Percentiles rank a stretch among this genome's conserved stretches.
Conservation (phyloP, 352 stramenopile genomes). For the Phytophthora idaei region DNA sequence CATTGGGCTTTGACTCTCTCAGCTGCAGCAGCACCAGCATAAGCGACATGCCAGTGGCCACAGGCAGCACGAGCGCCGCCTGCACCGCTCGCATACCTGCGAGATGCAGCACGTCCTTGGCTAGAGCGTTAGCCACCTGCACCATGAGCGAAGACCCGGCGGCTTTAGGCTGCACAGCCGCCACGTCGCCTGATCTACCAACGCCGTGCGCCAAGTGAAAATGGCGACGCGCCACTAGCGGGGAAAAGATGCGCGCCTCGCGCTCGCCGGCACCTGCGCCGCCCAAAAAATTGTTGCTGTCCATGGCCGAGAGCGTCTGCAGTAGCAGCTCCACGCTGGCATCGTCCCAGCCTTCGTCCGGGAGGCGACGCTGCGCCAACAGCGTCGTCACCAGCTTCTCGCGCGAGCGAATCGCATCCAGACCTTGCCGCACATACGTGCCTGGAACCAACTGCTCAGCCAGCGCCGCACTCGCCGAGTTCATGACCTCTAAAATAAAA, state of each 20-base stretch:
- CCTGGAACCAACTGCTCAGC: conserved; percentile 60
- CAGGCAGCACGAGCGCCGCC: conserved; percentile 92
- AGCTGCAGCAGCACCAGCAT: conserved; percentile 91
- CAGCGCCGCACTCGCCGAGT: conserved; percentile 50
- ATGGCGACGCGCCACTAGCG: conserved; percentile 86
- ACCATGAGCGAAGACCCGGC: conserved; percentile 96
- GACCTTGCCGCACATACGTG: conserved; percentile 83
- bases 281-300: conserved; percentile 94
- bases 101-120: conserved; percentile 90
- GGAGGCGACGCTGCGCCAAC: conserved; percentile 85
- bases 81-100: conserved; percentile 69
- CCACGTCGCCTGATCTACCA: conserved; percentile 97
- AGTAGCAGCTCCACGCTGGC: conserved; percentile 87
- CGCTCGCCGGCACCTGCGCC: conserved; percentile 96
- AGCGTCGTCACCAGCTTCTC: conserved; percentile 79
- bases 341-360: conserved; percentile 91
- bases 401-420: conserved; percentile 64
- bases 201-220: conserved; percentile 97
- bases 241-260: conserved; percentile 93
- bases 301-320: conserved; percentile 89
- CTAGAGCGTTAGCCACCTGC: conserved; percentile 93
- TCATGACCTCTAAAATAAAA: conserved; percentile 34
- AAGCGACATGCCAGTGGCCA: conserved; percentile 98
- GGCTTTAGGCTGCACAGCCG: conserved; percentile 98
- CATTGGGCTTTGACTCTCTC: conserved; percentile 47